Evolutionary conservation across 2,329 filamentous ascomycete genomes (phyloP), one percentile per base, ranked within the genome.

Genomic region (Harringtonia lauricola): DNA sequence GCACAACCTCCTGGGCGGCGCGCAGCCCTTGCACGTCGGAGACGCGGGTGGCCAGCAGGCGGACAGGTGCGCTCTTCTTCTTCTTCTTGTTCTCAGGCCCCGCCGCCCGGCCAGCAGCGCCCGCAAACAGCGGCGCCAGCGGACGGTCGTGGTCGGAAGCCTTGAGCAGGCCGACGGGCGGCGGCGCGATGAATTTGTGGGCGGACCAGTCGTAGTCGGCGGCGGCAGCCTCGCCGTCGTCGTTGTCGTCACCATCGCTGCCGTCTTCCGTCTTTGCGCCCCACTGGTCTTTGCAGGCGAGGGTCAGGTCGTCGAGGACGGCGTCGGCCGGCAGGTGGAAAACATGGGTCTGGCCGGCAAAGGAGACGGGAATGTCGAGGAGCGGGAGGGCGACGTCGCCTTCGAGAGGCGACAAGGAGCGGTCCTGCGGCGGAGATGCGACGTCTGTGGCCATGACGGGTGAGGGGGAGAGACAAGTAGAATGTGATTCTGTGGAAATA

Each of bases 11-110:
- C 34, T 47, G 46, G 21, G 54, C 52, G 7, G 43, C 21, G n/a
- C 51, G 49, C n/a, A 62, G 48, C 24, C 46, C 40, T 29, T 48
- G 39, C 7, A 62, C 49, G 26, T 49, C 51, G 3, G 47, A 43
- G 24, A 44, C 43, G 12, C 54, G 54, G 9, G 58, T 51, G 26
- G 57, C 57, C 44, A 62, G 51, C 15, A 63, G 50, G 15, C 54
- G 56, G 36, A 62, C 49, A 39, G 15, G 6, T 8, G 31, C 19
- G 14, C 36, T 26, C n/a, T n/a, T 42, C 31, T 26, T 39, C 12
- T 24, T 15, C 8, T 8, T 28, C 22, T 15, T 18, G n/a, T 9
- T 10, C 4, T 4, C 13, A 6, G 39, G 18, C 8, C 31, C 26
- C 9, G 2, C 30, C 14, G n/a, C n/a, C n/a, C 13, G 15, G 8